A percentile compares a stretch with the other conserved stretches of the same genome.
Conservation (phyloP, 1,139 yeast genomes). For the Suhomyces choctaworum region DNA sequence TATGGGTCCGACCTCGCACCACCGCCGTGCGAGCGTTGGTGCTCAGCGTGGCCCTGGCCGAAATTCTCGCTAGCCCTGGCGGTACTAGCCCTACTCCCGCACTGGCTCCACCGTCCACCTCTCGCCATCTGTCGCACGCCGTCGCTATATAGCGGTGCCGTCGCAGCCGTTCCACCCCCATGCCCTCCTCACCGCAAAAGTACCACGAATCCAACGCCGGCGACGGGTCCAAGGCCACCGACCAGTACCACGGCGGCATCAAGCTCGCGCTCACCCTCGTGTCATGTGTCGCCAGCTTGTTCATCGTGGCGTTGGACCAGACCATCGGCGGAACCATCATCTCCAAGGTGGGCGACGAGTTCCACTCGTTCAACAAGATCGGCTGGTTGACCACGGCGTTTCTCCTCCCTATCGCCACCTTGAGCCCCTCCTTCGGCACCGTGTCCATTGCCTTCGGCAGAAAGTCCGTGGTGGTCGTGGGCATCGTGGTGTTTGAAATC, state of each 20-base stretch:
- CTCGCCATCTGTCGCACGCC: not conserved
- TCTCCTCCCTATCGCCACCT: slow-evolving; percentile 57
- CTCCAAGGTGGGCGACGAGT: slow-evolving; percentile 54
- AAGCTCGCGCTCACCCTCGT: slow-evolving; percentile 41
- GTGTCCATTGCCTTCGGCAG: slow-evolving; percentile 63
- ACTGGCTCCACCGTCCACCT: too few relatives aligned
- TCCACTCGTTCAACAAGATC: slow-evolving; percentile 52
- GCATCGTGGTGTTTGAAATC: slow-evolving; percentile 56
- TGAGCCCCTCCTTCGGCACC: slow-evolving; percentile 63
- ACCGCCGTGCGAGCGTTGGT: too few relatives aligned
- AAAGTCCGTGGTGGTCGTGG: slow-evolving; percentile 48
- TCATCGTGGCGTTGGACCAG: slow-evolving; percentile 66
- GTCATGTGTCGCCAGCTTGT: slow-evolving; percentile 51
- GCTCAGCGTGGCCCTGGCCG: too few relatives aligned
- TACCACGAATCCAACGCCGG: slow-evolving; percentile 53
- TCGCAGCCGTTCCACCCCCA: not conserved
- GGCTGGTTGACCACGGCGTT: slow-evolving; percentile 67
- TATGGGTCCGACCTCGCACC: too few relatives aligned
- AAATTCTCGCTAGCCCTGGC: too few relatives aligned
- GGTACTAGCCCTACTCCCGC: too few relatives aligned
- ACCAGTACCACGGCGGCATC: slow-evolving; percentile 50
- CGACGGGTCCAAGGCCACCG: slow-evolving; percentile 52
- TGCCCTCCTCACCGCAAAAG: slow-evolving; percentile 13
- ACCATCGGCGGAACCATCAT: slow-evolving; percentile 64
- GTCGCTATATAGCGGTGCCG: not conserved